A percentile compares a stretch with the other conserved stretches of the same genome.
Conservation (phyloP, 2,329 filamentous ascomycete species). For the Clonostachys solani region DNA sequence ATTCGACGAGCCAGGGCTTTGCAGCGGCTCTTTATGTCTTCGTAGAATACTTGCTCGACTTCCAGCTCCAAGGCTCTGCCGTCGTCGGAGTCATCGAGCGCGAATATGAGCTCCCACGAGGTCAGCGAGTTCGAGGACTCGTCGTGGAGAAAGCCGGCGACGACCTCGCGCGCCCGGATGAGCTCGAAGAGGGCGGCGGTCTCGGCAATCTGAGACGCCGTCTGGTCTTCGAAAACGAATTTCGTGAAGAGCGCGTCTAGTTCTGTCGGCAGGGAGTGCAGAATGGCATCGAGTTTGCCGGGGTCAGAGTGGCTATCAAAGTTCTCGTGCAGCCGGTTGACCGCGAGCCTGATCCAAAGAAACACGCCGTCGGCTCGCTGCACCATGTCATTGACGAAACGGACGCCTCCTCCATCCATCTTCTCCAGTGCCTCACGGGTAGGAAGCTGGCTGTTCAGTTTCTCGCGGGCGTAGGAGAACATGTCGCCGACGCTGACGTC, state of each 20-base stretch:
- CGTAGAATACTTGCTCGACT: too few relatives aligned
- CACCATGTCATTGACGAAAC: background rate
- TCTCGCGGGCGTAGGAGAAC: background rate
- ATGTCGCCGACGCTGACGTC: background rate
- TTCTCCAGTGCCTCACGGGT: background rate
- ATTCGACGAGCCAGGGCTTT: too few relatives aligned
- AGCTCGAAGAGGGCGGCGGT: too few relatives aligned
- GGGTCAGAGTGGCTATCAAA: background rate
- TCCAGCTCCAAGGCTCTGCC: too few relatives aligned
- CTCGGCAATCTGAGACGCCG: too few relatives aligned
- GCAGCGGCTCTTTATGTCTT: too few relatives aligned
- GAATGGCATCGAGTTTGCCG: background rate
- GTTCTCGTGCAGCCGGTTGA: background rate
- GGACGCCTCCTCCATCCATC: background rate
- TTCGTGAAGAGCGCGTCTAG: background rate
- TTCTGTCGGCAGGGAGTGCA: background rate
- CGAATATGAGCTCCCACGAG: too few relatives aligned
- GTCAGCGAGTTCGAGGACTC: too few relatives aligned
- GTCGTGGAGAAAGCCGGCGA: too few relatives aligned
- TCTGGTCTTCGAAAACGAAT: background rate
- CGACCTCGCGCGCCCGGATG: too few relatives aligned
- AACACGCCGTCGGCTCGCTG: background rate
- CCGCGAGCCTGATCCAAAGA: background rate
- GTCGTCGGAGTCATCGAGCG: too few relatives aligned
- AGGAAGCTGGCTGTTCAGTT: background rate